phyloP scores from a whole-genome alignment of 176 grass and related monocot genomes.

The Triticum turgidum region DNA sequence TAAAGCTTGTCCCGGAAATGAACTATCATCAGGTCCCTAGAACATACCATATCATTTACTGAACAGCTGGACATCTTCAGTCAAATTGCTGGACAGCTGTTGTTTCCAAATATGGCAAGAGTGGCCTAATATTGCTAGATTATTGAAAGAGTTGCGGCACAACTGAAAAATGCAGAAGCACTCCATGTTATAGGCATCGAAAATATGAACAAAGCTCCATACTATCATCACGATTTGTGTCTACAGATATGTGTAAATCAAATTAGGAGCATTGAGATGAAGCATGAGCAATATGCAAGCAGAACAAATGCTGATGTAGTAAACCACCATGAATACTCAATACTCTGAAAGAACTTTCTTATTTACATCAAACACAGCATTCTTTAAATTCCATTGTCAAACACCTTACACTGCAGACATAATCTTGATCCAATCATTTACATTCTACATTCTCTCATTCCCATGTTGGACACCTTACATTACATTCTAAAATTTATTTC shows the following conservation, averaged over 20 bases:
- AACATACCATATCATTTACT: not conserved
- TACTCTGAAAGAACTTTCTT: not conserved
- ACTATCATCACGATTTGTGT: not conserved
- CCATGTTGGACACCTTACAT: not conserved
- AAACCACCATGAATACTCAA: not conserved
- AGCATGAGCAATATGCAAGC: not conserved
- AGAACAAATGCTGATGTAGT: not conserved
- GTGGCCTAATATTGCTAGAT: not conserved
- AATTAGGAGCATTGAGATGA: not conserved
- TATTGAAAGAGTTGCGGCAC: not conserved
- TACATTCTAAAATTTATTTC: not conserved
- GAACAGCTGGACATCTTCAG: not conserved
- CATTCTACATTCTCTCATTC: not conserved
- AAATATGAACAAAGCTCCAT: not conserved
- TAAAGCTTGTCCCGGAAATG: not conserved
- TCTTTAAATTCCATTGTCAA: not conserved
- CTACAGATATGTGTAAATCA: not conserved
- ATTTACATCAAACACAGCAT: not conserved
- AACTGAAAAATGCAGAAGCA: not conserved
- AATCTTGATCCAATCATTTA: not conserved
- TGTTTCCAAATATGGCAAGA: not conserved
- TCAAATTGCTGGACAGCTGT: not conserved
- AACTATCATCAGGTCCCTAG: too few species aligned
- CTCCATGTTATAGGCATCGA: not conserved
- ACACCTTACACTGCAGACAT: not conserved